A percentile compares a stretch with the other conserved stretches of the same genome.
Conservation (phyloP, 2,329 filamentous ascomycete species). For the Shiraia sp. region DNA sequence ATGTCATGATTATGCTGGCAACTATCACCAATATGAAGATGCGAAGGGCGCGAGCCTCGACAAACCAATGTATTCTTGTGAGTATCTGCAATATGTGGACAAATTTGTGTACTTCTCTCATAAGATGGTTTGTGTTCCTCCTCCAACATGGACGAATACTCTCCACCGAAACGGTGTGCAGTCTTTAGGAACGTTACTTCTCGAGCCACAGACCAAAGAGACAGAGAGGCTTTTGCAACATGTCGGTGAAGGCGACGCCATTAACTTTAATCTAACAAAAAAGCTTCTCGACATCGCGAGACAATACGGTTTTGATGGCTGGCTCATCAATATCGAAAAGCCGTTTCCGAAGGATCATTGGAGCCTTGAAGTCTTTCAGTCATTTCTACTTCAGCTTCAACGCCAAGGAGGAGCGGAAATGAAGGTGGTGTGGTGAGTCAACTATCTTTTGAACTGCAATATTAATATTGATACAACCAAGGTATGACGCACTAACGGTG, state of each 20-base stretch:
- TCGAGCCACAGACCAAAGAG: conserved; percentile 47
- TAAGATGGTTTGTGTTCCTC: conserved; percentile 51
- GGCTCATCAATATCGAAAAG: conserved; percentile 53
- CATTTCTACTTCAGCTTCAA: conserved; percentile 46
- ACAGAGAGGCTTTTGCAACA: conserved; percentile 34
- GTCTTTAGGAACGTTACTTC: conserved; percentile 49
- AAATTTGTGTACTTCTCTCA: conserved; percentile 55
- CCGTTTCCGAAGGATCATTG: conserved; percentile 43
- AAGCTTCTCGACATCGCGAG: conserved; percentile 46
- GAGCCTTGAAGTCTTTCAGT: conserved; percentile 31
- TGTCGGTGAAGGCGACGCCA: conserved; percentile 4
- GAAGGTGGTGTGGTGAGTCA: conserved; percentile 48
- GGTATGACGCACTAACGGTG: conserved; percentile 53
- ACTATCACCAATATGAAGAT: conserved; percentile 51
- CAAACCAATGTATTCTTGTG: conserved; percentile 45
- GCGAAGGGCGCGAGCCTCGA: conserved; percentile 34
- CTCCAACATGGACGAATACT: conserved; percentile 51
- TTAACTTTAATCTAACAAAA: conserved; percentile 41
- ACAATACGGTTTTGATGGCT: conserved; percentile 52
- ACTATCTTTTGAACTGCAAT: neutral
- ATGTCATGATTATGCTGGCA: conserved; percentile 48
- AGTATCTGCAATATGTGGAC: conserved; percentile 50
- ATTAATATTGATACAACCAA: conserved; percentile 12
- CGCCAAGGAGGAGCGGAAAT: conserved; percentile 29
- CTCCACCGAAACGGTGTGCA: conserved; percentile 53